A percentile compares a stretch with the other conserved stretches of the same genome.
Conservation (phyloP, 2,329 filamentous ascomycete species). For the Penicillium sp. region DNA sequence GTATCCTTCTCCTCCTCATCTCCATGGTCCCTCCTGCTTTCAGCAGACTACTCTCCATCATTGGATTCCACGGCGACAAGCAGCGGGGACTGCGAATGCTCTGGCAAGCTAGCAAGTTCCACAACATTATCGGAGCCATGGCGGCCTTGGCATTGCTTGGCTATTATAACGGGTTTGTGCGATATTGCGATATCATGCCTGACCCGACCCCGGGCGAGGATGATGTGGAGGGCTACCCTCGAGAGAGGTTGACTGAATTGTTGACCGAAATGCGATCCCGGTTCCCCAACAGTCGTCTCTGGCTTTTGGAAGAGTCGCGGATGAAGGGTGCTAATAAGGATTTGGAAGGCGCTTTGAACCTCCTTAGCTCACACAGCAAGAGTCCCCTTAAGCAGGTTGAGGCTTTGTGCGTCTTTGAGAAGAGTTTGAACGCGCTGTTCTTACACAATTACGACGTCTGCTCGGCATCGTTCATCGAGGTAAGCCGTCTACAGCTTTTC, state of each 20-base stretch:
- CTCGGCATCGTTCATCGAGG: constrained; percentile 73
- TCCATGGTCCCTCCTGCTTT: constrained; percentile 93
- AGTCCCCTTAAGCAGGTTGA: constrained; percentile 87
- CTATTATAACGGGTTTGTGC: constrained; percentile 87
- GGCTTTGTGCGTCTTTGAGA: constrained; percentile 84
- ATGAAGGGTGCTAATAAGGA: constrained; percentile 71
- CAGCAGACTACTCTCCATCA: constrained; percentile 80
- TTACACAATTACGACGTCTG: constrained; percentile 77
- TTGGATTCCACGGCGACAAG: constrained; percentile 90
- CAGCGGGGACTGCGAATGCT: constrained; percentile 82
- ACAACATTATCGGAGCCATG: constrained; percentile 92
- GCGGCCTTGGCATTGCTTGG: constrained; percentile 79
- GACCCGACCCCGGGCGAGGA: constrained; percentile 51
- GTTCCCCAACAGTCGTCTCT: constrained; percentile 83
- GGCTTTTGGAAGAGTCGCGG: constrained; percentile 86
- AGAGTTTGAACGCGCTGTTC: constrained; percentile 78
- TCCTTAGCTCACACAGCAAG: constrained; percentile 65
- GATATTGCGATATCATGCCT: constrained; percentile 85
- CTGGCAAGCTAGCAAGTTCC: constrained; percentile 85
- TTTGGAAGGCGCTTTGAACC: constrained; percentile 69
- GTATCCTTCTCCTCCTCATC: constrained; percentile 82
- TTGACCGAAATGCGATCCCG: constrained; percentile 74
- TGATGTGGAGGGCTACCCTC: constrained; percentile 74
- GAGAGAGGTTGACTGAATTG: constrained; percentile 68
- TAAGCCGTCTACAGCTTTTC: constrained; percentile 38